Percentiles rank a stretch among this genome's conserved stretches.
Evolutionary conservation across 768 basidiomycete species (phyloP).

Genomic region (Suillus lakei): DNA sequence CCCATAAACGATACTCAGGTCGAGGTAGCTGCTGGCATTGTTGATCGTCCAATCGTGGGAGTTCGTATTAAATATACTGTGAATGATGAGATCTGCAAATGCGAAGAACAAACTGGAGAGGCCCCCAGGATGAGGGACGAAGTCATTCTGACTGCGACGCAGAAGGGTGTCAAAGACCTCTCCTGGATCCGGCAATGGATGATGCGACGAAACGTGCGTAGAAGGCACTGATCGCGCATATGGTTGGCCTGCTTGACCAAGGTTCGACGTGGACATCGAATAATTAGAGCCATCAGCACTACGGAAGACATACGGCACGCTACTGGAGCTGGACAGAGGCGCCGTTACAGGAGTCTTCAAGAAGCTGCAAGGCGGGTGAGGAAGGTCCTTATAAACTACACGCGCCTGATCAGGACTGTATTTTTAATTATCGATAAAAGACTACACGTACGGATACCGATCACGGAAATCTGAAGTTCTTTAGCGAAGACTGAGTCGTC

Average conservation of each 20-base stretch:
- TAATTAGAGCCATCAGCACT: constrained; percentile 66
- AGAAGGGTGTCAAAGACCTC: constrained; percentile 77
- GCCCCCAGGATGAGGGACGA: constrained; percentile 64
- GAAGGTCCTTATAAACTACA: constrained; percentile 79
- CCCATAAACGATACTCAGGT: constrained; percentile 78
- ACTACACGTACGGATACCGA: constrained; percentile 58
- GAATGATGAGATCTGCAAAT: constrained; percentile 78
- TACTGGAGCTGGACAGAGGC: constrained; percentile 9
- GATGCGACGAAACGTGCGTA: constrained; percentile 42
- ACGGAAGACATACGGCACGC: constrained; percentile 56
- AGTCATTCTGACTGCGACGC: constrained; percentile 39
- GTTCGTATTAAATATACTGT: constrained; percentile 69
- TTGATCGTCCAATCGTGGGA: constrained; percentile 57
- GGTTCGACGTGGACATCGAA: constrained; percentile 54
- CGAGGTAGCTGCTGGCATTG: constrained; percentile 73
- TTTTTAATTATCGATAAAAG: neutral
- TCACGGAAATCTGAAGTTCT: constrained; percentile 53
- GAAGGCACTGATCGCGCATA: constrained; percentile 73
- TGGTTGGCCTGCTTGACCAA: constrained; percentile 64
- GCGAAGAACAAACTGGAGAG: constrained; percentile 79
- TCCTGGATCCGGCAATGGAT: constrained; percentile 64
- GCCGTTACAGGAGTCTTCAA: neutral
- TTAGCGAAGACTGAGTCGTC: constrained; percentile 32
- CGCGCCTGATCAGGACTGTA: constrained; percentile 6
- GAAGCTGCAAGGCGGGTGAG: constrained; percentile 62